Evolutionary conservation across 2,329 filamentous ascomycete species (phyloP), one percentile per base, ranked within the genome.

Genomic region (Trichoderma sp.): DNA sequence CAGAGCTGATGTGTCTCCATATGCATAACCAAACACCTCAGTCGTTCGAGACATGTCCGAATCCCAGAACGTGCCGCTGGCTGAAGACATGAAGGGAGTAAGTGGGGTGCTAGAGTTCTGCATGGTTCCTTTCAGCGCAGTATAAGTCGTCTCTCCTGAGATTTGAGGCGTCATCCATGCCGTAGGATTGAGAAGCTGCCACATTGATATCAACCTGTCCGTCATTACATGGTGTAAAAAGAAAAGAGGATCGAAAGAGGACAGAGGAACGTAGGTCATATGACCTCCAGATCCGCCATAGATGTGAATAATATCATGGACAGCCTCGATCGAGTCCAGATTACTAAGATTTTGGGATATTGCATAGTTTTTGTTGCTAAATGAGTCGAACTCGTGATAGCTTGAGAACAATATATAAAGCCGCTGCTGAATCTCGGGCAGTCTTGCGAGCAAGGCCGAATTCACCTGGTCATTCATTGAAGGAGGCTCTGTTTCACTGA

Each of bases 201-300:
- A 96, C 71, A 96, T 86, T 37, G 92, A 88, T 71, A 93, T 88
- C 33, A 92, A 79, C 3, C 93, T 87, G 75, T 96, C 93, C 8
- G 93, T 86, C 78, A 92, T 94, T 71, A 84, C 82, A 74, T 95
- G 92, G 74, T 95, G 92, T 10, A 95, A 80, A 80, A 91, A 92
- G 79, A 95, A 94, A 14, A 92, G 81, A 0, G 92, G 92, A 75
- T 96, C 93, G 76, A 93, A 96, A 0, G 91, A 87, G 1, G 92
- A 91, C 73, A 91, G 91, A 21, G 89, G 87, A 37, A 89, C 88
- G 77, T 87, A 91, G 53, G 86, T 87, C 87, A 92, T 91, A 74
- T 93, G 91, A 1, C 91, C 90, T 43, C 84, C 84, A 70, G 80
- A 83, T 37, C 86, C 91, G 4, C 85, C 83, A 60, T 86, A 82